These are phyloP conservation scores for Neoscytalidium dimidiatum DNA, from an alignment of 2,329 filamentous ascomycete species.

Conservation along the genomic window DNA sequence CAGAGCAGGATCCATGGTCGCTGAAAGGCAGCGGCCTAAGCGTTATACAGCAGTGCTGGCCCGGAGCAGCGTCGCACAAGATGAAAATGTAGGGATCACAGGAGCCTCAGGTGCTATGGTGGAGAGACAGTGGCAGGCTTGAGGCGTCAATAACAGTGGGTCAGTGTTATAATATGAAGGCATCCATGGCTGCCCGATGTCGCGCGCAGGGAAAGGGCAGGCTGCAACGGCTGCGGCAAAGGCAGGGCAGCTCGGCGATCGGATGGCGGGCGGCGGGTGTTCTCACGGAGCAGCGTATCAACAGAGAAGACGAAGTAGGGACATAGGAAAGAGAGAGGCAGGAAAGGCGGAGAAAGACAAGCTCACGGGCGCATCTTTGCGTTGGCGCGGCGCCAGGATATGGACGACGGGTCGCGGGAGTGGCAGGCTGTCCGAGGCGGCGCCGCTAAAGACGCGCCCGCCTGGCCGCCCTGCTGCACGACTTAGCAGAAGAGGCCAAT, in stretches of 20 bases:
- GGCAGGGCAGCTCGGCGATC: background rate
- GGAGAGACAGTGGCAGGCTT: background rate
- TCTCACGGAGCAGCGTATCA: background rate
- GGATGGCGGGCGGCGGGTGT: background rate
- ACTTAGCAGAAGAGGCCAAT: background rate
- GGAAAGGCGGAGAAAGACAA: constrained; percentile 10
- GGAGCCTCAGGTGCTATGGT: background rate
- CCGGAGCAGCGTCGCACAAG: background rate
- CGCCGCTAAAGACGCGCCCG: background rate
- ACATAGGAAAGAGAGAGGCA: background rate
- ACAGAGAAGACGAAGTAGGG: background rate
- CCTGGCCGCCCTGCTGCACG: background rate
- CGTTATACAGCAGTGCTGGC: background rate
- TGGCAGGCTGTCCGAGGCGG: constrained; percentile 1
- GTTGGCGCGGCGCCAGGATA: background rate
- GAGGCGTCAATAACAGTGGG: background rate
- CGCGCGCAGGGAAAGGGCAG: background rate
- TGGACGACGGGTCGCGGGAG: constrained; percentile 9
- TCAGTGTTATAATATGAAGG: constrained; percentile 7
- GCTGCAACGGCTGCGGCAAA: background rate
- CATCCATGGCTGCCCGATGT: constrained; percentile 12
- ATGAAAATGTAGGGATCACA: background rate
- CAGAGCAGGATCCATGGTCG: constrained; percentile 2
- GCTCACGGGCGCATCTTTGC: background rate
- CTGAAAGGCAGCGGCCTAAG: background rate